Evolutionary conservation across 164 flowering plant species (phyloP), one percentile per base, ranked within the genome.

Genomic region (Echeveria elegans): DNA sequence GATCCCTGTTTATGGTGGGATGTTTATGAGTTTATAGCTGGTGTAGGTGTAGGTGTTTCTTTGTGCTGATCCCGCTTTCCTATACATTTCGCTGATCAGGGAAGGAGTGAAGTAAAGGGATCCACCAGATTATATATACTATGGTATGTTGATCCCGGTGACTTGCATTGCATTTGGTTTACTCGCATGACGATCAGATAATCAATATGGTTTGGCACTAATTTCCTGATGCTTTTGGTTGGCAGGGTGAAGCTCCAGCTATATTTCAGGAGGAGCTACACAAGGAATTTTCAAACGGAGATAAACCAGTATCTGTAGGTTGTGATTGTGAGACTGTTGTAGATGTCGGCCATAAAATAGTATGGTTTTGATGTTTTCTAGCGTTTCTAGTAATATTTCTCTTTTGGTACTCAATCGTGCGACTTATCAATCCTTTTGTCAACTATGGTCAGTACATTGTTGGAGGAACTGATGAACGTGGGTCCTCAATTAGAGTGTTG

Each of bases 191-290:
- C n/a, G 26, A 50, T 19, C 9, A 21, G 26, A 7, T 53, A 2
- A 53, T 0, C 28, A 10, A 15, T 53, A 26, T 26, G 59, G 2
- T 23, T 53, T 14, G 23, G 59, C 1, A 8, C 12, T 53, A 21
- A 53, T 53, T 15, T 8, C 12, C 59, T 53, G 5, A 10, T 45
- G 53, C 29, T 53, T 53, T 53, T 53, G 16, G 23, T 53, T 53
- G 59, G 41, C 23, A 92, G 98, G 98, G 96, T 32, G 92, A 89
- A 77, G 92, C 87, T 45, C 92, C 92, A 43, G 87, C 80, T 48
- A 77, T 77, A 71, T 34, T 74, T 66, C 73, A 68, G 18, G 87
- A 84, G n/a, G n/a, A n/a, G n/a, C n/a, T n/a, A n/a, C n/a, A n/a
- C n/a, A n/a, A n/a, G 34, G 71, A 61, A 59, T 64, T 62, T 15